Evolutionary conservation across 2,329 filamentous ascomycete genomes (phyloP), one percentile per base, ranked within the genome.

Genomic region (Claviceps pusilla): DNA sequence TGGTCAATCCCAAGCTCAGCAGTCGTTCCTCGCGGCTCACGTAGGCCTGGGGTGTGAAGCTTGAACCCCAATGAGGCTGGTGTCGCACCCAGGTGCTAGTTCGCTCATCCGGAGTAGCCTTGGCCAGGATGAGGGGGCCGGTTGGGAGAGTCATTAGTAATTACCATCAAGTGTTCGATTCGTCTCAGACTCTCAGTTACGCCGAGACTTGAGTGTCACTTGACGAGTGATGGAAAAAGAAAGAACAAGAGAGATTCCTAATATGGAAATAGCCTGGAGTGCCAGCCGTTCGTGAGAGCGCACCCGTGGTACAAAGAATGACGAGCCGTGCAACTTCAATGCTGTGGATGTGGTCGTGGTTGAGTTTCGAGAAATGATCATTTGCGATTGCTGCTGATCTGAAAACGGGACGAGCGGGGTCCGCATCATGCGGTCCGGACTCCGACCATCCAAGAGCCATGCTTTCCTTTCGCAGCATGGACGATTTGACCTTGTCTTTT

Each of bases 21-120:
- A 86, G 72, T 63, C 76, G 76, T 16, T 66, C 65, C 63, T 85
- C 83, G 48, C 84, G 77, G 47, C 73, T 66, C 43, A 86, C 67
- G 62, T 86, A 87, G 42, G 73, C 71, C 1, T 76, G 62, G 5
- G 75, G 62, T 4, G 72, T 68, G 3, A 87, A 72, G 1, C 79
- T 73, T 45, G 72, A 72, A 11, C 78, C 79, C 83, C 84, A 87
- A 60, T 73, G 73, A 28, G 68, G 62, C 52, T 78, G 74, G 43
- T 78, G 83, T 48, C 74, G 68, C 6, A 68, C 69, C 78, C 79
- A 86, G 52, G 76, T 79, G 50, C 66, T 68, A 24, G 63, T 58
- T 56, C 73, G 75, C 64, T 87, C 83, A 7, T 70, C 67, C 2
- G 68, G 61, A 1, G 79, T 85, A 1, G 84, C 79, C 58, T 77